phyloP scores from a whole-genome alignment of 495 filamentous ascomycete species.

The Penicillium atrosanguineum region DNA sequence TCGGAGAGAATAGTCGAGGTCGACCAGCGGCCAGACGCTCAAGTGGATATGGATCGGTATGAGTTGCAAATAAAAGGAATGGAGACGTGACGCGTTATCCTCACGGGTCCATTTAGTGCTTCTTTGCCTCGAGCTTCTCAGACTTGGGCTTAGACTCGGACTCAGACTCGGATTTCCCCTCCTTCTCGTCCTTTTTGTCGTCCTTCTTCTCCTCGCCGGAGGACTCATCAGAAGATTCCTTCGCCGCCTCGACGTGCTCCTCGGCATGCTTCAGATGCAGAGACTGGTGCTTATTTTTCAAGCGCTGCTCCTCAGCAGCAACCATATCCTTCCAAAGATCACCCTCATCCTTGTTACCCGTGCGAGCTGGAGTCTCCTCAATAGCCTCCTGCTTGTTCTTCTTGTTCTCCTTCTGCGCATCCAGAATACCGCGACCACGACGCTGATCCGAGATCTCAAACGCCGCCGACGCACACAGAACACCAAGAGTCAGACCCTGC shows the following conservation, averaged over 20 bases:
- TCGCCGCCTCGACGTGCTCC: neutral
- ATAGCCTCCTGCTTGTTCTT: slow-evolving; percentile 50
- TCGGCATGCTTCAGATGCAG: slow-evolving; percentile 32
- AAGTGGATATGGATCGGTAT: neutral
- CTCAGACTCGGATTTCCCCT: slow-evolving; percentile 14
- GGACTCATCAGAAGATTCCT: no score
- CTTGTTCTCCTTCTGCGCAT: slow-evolving; percentile 61
- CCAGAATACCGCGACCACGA: slow-evolving; percentile 59
- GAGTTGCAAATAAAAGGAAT: neutral
- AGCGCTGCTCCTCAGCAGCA: slow-evolving; percentile 67
- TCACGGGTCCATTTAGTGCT: slow-evolving; percentile 1
- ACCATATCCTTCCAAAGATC: slow-evolving; percentile 93
- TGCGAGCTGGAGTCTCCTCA: slow-evolving; percentile 69
- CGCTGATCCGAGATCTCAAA: slow-evolving; percentile 86
- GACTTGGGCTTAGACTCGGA: slow-evolving; percentile 6
- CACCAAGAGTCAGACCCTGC: slow-evolving; percentile 89
- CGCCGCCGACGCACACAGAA: slow-evolving; percentile 80
- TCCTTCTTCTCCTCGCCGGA: neutral
- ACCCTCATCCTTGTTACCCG: slow-evolving; percentile 62
- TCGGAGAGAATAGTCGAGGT: no score
- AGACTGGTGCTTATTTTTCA: slow-evolving; percentile 55
- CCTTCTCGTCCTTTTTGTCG: slow-evolving; percentile 4
- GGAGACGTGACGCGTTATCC: neutral
- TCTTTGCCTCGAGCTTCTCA: slow-evolving; percentile 17
- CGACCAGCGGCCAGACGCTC: neutral